Base-by-base conservation (phyloP, 73 alveolate genomes). In the Uronychia binucleata region DNA sequence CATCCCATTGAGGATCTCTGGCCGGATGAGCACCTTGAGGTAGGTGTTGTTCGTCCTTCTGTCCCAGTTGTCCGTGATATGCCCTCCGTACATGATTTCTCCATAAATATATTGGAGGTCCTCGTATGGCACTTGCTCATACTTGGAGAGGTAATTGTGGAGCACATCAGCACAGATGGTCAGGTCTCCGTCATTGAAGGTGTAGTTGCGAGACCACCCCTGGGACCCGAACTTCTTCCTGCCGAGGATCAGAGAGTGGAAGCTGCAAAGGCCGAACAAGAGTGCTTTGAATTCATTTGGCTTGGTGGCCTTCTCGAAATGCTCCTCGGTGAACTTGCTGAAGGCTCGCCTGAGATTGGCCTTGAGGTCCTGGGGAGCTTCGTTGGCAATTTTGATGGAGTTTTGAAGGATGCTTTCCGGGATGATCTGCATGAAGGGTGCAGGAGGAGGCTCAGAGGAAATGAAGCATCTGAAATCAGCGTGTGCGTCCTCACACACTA, bases 1-100 rank as follows among this genome's bases (percentile, higher is more conserved):
- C 98, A 97, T 95, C 82, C 98, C 97, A 76, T 96, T 86, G 78
- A 95, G 85, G 78, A 98, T 90, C 88, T 97, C 99, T 74, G 99
- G 99, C 88, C 93, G 91, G 88, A 98, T 96, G 60, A 97, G 91
- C 30, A 98, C 99, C 88, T 90, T 95, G 78, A 98, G 96, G 90
- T 98, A 98, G 33, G 99, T 98, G 86, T 97, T 97, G 95, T 97
- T 97, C 25, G 99, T 98, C 87, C 99, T 91, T 95, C 99, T 93
- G 81, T 98, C 99, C 99, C 99, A 98, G 79, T 94, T 97, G 90
- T 99, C 99, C 14, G 99, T 99, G 92, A 99, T 99, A 84, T 99
- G 99, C 82, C 99, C 99, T 31, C 99, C 99, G 91, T 99, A 99
- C 99, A 99, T 99, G 92, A 99, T 99, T 94, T 99, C 99, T 31